A percentile compares a stretch with the other conserved stretches of the same genome.
Conservation (phyloP, 495 filamentous ascomycete species). For the Aspergillus incahuasiensis region DNA sequence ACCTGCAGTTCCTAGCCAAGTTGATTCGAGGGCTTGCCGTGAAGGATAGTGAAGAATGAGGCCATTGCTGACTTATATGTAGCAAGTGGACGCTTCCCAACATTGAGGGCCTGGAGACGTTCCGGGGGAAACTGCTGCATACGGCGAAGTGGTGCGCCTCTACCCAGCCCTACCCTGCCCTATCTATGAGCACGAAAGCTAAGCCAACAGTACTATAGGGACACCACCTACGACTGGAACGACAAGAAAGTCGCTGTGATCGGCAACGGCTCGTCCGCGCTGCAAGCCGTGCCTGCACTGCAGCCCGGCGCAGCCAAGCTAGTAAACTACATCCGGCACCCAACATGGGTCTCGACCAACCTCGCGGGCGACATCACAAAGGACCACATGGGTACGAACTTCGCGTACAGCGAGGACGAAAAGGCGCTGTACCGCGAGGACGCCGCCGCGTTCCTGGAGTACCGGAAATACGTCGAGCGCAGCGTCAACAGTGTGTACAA, state of each 20-base stretch:
- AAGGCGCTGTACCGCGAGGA: constrained; percentile 16
- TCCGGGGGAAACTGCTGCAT: constrained; percentile 46
- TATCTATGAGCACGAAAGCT: no score
- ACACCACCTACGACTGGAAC: constrained; percentile 34
- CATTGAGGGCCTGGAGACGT: constrained; percentile 47
- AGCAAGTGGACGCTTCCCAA: constrained; percentile 28
- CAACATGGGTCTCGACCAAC: constrained; percentile 30
- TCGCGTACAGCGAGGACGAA: constrained; percentile 12
- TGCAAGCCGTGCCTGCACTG: constrained; percentile 57
- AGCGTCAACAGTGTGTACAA: not conserved
- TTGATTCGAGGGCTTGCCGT: no score
- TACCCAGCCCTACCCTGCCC: not conserved
- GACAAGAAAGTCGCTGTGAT: constrained; percentile 49
- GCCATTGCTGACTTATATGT: not conserved
- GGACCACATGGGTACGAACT: constrained; percentile 1
- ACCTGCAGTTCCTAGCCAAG: no score
- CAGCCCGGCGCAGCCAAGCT: constrained; percentile 20
- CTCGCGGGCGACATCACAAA: constrained; percentile 19
- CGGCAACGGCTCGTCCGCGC: constrained; percentile 42
- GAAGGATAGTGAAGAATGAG: no score
- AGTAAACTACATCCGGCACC: constrained; percentile 23
- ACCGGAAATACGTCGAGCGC: constrained; percentile 28
- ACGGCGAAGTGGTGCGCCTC: constrained; percentile 39
- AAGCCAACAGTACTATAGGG: constrained; percentile 3
- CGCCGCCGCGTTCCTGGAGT: constrained; percentile 17